A percentile compares a stretch with the other conserved stretches of the same genome.
These are phyloP conservation scores for Nothopassalora personata DNA, from an alignment of 2,329 filamentous ascomycete genomes.

Conservation along the genomic window DNA sequence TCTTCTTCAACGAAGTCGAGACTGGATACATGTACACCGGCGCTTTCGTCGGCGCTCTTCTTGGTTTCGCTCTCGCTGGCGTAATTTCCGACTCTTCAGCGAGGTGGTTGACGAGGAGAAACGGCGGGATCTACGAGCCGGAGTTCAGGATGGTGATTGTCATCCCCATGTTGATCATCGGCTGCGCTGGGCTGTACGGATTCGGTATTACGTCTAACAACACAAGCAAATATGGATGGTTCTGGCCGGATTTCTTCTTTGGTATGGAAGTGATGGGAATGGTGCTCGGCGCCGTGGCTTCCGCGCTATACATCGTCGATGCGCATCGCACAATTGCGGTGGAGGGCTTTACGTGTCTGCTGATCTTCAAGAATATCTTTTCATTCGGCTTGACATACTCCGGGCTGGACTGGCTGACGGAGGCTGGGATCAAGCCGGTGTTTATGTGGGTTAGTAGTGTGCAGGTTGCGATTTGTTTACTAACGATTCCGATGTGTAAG, in stretches of 20 bases:
- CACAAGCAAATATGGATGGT: constrained; percentile 59
- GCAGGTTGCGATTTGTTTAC: constrained; percentile 69
- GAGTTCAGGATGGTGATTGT: constrained; percentile 84
- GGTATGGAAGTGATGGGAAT: constrained; percentile 79
- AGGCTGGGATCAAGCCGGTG: constrained; percentile 54
- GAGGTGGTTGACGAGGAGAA: constrained; percentile 63
- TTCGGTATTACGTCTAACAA: constrained; percentile 68
- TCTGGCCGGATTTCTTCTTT: constrained; percentile 75
- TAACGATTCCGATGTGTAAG: constrained; percentile 76
- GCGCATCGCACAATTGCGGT: constrained; percentile 82
- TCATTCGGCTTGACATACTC: constrained; percentile 78
- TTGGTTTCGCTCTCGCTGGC: constrained; percentile 73
- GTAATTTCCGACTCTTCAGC: constrained; percentile 68
- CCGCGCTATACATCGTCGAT: constrained; percentile 84
- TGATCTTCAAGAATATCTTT: constrained; percentile 95
- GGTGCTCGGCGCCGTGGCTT: constrained; percentile 84
- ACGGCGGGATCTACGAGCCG: constrained; percentile 80
- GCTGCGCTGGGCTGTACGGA: constrained; percentile 73
- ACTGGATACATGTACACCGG: constrained; percentile 85
- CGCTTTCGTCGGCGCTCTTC: constrained; percentile 74
- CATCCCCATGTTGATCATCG: constrained; percentile 72
- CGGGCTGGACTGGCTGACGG: constrained; percentile 76
- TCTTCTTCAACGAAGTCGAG: constrained; percentile 74
- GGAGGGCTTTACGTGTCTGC: constrained; percentile 81
- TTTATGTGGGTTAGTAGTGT: constrained; percentile 71